Percentiles rank a stretch among this genome's conserved stretches.
These are phyloP conservation scores for Erodium trifolium DNA, from an alignment of 441 rosid genomes.

Conservation along the genomic window DNA sequence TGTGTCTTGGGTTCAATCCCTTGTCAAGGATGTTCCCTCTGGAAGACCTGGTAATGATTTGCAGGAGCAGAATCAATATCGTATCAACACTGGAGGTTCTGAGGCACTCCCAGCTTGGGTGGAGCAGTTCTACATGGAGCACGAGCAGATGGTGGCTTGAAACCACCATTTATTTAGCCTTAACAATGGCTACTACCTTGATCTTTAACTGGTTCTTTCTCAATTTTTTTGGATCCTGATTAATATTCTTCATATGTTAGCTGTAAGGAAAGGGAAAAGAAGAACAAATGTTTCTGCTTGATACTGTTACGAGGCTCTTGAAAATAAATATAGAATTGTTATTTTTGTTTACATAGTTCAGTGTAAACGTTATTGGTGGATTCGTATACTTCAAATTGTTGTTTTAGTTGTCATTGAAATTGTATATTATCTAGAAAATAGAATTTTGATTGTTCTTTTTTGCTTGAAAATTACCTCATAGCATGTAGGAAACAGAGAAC, in stretches of 20 bases:
- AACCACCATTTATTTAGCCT: not conserved
- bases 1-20: conserved; percentile 74
- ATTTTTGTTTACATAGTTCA: no score
- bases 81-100: conserved; percentile 25
- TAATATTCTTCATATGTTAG: conserved; percentile 20
- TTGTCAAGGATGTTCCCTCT: conserved; percentile 54
- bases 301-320: conserved; percentile 16
- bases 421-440: not conserved
- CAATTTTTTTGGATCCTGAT: conserved; percentile 28
- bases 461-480: not conserved
- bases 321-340: conserved; percentile 16
- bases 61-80: conserved; percentile 33
- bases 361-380: no score
- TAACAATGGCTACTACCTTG: not conserved
- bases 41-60: conserved; percentile 24
- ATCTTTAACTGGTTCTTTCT: conserved; percentile 10
- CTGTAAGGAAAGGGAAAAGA: conserved; percentile 7
- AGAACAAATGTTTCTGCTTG: conserved; percentile 26
- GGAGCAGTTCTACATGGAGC: conserved; percentile 75
- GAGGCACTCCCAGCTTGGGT: conserved; percentile 53
- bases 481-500: no score
- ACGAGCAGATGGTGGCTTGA: conserved; percentile 69
- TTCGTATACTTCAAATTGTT: no score
- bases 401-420: not conserved
- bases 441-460: no score